Evolutionary conservation across 2,329 filamentous ascomycete genomes (phyloP), one percentile per base, ranked within the genome.

Genomic region (Aureobasidium sp.): DNA sequence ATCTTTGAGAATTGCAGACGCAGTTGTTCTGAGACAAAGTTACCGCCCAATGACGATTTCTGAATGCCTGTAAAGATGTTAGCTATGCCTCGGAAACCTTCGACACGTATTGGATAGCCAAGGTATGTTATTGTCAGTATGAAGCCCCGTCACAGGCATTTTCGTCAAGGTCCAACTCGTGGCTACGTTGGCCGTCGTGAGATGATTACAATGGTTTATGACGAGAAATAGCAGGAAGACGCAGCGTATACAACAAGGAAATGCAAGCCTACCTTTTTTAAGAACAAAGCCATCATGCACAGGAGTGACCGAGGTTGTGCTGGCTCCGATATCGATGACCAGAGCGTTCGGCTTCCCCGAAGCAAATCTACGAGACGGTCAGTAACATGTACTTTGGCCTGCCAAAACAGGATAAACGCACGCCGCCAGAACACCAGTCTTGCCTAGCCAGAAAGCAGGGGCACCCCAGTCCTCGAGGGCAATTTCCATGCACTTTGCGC

Each of bases 381-480:
- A 69, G 68, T 62, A 50, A 19, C 33, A 46, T 40, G 8, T 19
- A 53, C 46, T 19, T n/a, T 51, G 17, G 19, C 42, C 35, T 11
- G 7, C 19, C 23, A 13, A 5, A 10, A 43, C 4, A 21, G 15
- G 2, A 29, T 50, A 60, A 51, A 77, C 78, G 62, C 76, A 82
- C 75, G 92, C 89, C 59, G 93, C 86, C 71, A 96, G 82, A 45
- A 96, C 92, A 27, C 93, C 91, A 57, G 86, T 95, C 69, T 90
- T 86, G 64, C 90, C 90, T 63, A 97, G 79, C 82, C 93, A 99
- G 74, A 96, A 97, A 5, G 94, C 94, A 19, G 94, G 94, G 60
- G 88, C 88, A 29, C 90, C 92, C 91, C 94, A 99, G 70, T 85
- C 89, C 79, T 99, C 94, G 87, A 99, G 96, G 62, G 90, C 91